Base-by-base conservation (phyloP, 495 filamentous ascomycete genomes). In the Aspergillus campestris region DNA sequence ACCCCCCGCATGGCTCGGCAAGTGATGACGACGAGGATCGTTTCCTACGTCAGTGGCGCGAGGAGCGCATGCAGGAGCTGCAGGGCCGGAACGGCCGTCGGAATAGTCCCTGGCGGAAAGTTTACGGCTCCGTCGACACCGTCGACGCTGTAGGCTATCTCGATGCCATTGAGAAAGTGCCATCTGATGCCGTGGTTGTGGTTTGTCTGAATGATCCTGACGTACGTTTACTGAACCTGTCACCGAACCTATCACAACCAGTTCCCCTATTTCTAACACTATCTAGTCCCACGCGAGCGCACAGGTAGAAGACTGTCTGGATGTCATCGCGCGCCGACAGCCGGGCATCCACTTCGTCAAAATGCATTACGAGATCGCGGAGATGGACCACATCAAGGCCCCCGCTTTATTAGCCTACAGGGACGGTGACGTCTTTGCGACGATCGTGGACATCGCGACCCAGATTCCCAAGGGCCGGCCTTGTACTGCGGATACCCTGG, bases 101-200 rank as follows among this genome's bases (percentile, higher is more conserved):
- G 68, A 62, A 64, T 31, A 78, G 83, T 50, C 86, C 84, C 6
- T 85, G 84, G 48, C 77, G 84, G 54, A 72, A 84, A 49, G 70
- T 79, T 48, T 97, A 82, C 56, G 92, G 92, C 8, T 74, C 71
- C 7, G 67, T 98, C 39, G 82, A 89, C 40, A 76, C 74, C 24
- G 92, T 98, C 10, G 92, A 98, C 70, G 92, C 88, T 3, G 71
- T 78, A 37, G 92, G 89, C 14, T 98, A 94, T 53, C 75, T 98
- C 40, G 89, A 97, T 67, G 94, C 92, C 40, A 84, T 97, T 56
- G 92, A 98, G 70, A 89, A 85, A 62, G 85, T 89, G 5, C 72
- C 79, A 33, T 63, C 80, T 13, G 89, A 89, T 38, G 89, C 87
- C 0, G 74, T 88, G 8, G 90, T 97, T n/a, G 87, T 96, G 3